Evolutionary conservation across 75 land plant species (phyloP).

Genomic region (Cupressus sempervirens): DNA sequence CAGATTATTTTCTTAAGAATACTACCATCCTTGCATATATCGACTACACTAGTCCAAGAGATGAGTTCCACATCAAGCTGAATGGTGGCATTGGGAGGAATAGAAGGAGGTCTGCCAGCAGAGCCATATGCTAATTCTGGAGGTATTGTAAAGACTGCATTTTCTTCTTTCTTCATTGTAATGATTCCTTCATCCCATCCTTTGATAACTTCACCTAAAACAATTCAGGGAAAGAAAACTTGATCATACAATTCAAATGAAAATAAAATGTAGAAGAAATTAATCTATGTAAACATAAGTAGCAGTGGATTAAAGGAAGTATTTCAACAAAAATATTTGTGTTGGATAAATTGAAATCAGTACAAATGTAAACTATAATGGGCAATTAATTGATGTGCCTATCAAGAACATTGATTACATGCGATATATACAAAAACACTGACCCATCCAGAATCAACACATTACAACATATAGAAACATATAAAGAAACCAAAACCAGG

Average conservation of each 20-base stretch:
- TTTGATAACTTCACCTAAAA: slow-evolving; percentile 63
- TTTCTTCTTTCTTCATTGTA: slow-evolving; percentile 84
- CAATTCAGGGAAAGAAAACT: neutral
- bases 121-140: slow-evolving; percentile 71
- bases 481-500: neutral
- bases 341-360: neutral
- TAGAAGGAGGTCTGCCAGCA: slow-evolving; percentile 51
- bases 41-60: slow-evolving; percentile 68
- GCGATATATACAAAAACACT: neutral
- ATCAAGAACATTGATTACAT: neutral
- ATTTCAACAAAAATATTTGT: neutral
- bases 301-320: neutral
- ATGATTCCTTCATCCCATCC: slow-evolving; percentile 75
- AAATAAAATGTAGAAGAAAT: neutral
- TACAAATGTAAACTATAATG: neutral
- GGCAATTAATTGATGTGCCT: neutral
- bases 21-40: slow-evolving; percentile 57
- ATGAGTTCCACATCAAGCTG: slow-evolving; percentile 75
- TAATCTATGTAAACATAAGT: neutral
- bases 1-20: slow-evolving; percentile 37
- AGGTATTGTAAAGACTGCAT: slow-evolving; percentile 71
- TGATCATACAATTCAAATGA: neutral
- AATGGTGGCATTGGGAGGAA: slow-evolving; percentile 77
- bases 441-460: neutral
- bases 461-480: neutral